These are phyloP conservation scores for Davidsoniella virescens DNA, from an alignment of 2,329 filamentous ascomycete species.

Conservation along the genomic window DNA sequence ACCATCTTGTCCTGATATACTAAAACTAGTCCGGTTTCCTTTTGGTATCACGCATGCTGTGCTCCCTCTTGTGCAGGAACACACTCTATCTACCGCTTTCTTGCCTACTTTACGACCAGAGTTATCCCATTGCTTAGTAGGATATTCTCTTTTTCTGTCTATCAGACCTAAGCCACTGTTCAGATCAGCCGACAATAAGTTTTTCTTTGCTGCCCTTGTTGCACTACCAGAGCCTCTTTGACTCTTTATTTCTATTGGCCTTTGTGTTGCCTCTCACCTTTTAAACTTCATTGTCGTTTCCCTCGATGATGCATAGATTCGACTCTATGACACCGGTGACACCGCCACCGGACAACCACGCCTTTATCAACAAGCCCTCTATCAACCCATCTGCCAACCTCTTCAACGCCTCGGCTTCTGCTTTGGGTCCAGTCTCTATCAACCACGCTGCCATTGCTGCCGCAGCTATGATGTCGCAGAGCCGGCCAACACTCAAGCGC, in stretches of 20 bases:
- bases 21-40: no score
- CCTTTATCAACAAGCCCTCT: conserved; percentile 16
- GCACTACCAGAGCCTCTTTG: no score
- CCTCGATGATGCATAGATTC: conserved; percentile 14
- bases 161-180: no score
- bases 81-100: background rate
- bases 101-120: background rate
- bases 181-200: no score
- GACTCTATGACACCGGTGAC: conserved; percentile 23
- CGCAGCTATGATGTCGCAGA: conserved; percentile 9
- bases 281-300: background rate
- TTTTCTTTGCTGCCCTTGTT: no score
- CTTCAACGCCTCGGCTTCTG: conserved; percentile 1
- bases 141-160: no score
- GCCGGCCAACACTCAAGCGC: conserved; percentile 4
- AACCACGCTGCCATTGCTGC: background rate
- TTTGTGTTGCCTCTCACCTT: background rate
- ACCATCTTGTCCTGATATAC: background rate
- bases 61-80: background rate
- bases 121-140: no score
- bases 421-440: no score
- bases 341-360: conserved; percentile 24
- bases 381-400: background rate
- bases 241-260: background rate
- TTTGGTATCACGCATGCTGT: background rate